A percentile compares a stretch with the other conserved stretches of the same genome.
Conservation (phyloP, 257 asterid genomes). For the Solanum pennellii region DNA sequence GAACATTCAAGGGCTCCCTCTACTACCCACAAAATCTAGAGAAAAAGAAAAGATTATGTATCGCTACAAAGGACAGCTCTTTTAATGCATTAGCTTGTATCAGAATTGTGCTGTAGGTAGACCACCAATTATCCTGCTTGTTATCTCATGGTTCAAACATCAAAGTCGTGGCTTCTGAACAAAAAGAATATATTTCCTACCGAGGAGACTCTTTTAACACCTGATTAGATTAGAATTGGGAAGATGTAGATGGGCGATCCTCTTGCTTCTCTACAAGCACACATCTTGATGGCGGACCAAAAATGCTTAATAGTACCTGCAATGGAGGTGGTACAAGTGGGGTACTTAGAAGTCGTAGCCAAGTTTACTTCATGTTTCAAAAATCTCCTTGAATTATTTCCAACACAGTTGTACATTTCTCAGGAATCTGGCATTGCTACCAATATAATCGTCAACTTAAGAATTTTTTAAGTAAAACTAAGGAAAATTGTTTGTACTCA, state of each 20-base stretch:
- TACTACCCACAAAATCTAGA: neutral
- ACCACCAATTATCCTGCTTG: neutral
- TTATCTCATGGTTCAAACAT: neutral
- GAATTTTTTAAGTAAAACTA: neutral
- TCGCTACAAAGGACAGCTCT: neutral
- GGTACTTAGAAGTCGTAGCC: neutral
- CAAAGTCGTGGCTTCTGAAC: neutral
- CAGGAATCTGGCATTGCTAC: neutral
- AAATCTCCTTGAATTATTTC: neutral
- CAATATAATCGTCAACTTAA: neutral
- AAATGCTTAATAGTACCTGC: slow-evolving; percentile 87
- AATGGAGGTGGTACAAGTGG: neutral
- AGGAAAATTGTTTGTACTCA: neutral
- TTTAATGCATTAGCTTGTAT: neutral
- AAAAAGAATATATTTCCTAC: neutral
- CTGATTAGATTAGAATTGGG: slow-evolving; percentile 38
- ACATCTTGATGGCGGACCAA: slow-evolving; percentile 97
- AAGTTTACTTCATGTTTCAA: neutral
- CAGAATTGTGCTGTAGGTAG: neutral
- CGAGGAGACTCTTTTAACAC: neutral
- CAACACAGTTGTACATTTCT: neutral
- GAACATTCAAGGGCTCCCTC: neutral
- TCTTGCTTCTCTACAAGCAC: slow-evolving; percentile 90
- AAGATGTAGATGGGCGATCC: slow-evolving; percentile 84
- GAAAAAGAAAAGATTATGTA: neutral